Evolutionary conservation across 352 stramenopile species (phyloP).

Genomic region (Phytopythium sindhum): DNA sequence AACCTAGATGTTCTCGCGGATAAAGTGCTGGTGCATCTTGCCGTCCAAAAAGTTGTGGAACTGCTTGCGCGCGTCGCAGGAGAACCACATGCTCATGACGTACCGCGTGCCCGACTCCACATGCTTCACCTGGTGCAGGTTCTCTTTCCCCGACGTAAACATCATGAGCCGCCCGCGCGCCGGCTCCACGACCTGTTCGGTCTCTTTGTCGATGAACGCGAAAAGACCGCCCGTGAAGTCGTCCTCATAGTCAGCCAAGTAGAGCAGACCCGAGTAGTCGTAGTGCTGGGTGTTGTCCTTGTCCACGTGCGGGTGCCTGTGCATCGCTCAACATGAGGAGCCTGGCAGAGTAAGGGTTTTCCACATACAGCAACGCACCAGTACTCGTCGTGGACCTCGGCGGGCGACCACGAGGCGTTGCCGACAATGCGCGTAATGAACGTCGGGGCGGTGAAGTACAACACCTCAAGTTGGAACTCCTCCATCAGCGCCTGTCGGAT

Average conservation of each 20-base stretch:
- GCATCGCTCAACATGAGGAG: conserved; percentile 7
- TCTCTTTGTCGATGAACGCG: conserved; percentile 80
- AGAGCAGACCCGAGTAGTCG: conserved; percentile 90
- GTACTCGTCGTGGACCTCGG: conserved; percentile 90
- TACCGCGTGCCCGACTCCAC: conserved; percentile 78
- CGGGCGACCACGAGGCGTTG: conserved; percentile 76
- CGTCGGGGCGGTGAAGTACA: conserved; percentile 92
- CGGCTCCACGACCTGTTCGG: conserved; percentile 71
- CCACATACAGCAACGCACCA: conserved; percentile 39
- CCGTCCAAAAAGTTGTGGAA: conserved; percentile 92
- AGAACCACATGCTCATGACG: conserved; percentile 92
- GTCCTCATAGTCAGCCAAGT: conserved; percentile 71
- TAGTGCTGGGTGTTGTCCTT: conserved; percentile 94
- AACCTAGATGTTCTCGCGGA: conserved; percentile 31
- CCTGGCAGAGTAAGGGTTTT: background rate
- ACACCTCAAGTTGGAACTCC: conserved; percentile 67
- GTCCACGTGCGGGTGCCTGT: conserved; percentile 87
- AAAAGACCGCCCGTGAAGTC: conserved; percentile 91
- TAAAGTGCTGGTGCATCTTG: conserved; percentile 75
- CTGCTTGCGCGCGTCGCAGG: conserved; percentile 79
- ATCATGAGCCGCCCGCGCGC: conserved; percentile 79
- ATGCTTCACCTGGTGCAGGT: conserved; percentile 81
- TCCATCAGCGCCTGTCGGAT: conserved; percentile 77
- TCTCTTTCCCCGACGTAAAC: conserved; percentile 89
- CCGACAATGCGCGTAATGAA: conserved; percentile 90